Evolutionary conservation across 179 eudicot species (phyloP).

Genomic region (Patellifolia procumbens): DNA sequence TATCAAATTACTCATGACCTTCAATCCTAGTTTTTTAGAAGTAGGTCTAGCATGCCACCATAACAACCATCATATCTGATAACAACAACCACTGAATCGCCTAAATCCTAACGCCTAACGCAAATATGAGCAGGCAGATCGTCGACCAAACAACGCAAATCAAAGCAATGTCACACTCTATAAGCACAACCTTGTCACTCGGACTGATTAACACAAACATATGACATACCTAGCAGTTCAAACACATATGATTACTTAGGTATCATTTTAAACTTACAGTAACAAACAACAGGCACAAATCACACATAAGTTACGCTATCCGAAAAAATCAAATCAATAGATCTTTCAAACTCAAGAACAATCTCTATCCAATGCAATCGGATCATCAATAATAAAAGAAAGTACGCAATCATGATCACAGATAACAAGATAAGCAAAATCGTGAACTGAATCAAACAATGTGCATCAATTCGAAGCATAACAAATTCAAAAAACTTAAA

Average conservation of each 20-base stretch:
- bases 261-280: background rate
- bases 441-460: background rate
- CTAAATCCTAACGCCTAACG: background rate
- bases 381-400: too few species aligned
- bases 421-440: background rate
- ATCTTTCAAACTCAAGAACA: slow-evolving; percentile 4
- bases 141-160: background rate
- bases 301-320: background rate
- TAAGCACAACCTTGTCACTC: background rate
- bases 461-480: background rate
- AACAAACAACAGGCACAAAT: background rate
- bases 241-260: background rate
- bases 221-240: background rate
- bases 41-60: background rate
- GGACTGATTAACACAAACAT: background rate
- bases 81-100: background rate
- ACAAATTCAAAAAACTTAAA: background rate
- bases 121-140: background rate
- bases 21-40: background rate
- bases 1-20: background rate
- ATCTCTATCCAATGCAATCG: background rate
- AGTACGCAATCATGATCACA: slow-evolving; percentile 5
- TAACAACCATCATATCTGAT: background rate
- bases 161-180: background rate
- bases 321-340: background rate